phyloP scores from a whole-genome alignment of 1,139 yeast species.

The Candida sp. region DNA sequence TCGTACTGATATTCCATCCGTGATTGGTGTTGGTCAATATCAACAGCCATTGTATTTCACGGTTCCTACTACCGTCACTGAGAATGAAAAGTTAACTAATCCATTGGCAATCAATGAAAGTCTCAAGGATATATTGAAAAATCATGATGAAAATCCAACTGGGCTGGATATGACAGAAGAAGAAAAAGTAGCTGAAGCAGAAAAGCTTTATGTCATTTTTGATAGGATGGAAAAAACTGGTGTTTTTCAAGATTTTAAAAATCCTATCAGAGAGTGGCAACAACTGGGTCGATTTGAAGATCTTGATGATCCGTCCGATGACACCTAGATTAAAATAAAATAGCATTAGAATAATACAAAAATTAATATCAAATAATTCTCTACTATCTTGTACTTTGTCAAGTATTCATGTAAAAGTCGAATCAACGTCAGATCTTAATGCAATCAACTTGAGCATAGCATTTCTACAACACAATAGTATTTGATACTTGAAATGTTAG shows the following conservation, averaged over 20 bases:
- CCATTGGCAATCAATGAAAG: conserved; percentile 2
- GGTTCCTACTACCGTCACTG: not conserved
- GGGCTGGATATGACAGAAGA: conserved; percentile 33
- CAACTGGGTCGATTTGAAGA: conserved; percentile 2
- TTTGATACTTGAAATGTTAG: not conserved
- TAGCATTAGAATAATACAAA: too few relatives aligned
- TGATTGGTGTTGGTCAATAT: conserved; percentile 13
- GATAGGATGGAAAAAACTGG: conserved; percentile 41
- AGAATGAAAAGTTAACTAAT: not conserved
- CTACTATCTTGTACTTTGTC: too few relatives aligned
- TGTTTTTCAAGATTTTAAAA: conserved; percentile 83
- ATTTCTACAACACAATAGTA: too few relatives aligned
- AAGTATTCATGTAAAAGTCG: too few relatives aligned
- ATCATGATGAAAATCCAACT: not conserved
- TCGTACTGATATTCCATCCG: conserved; percentile 12
- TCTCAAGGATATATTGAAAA: not conserved
- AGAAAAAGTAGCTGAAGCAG: conserved; percentile 54
- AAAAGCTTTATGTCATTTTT: conserved; percentile 45
- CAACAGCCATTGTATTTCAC: conserved; percentile 11
- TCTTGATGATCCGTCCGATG: not conserved
- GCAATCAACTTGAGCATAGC: too few relatives aligned
- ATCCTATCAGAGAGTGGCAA: conserved; percentile 92
- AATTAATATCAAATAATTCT: too few relatives aligned
- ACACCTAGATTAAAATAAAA: not conserved
- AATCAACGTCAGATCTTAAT: too few relatives aligned